Percentiles rank a stretch among this genome's conserved stretches.
These are phyloP conservation scores for Cyclotella distinguenda DNA, from an alignment of 108 stramenopile genomes.

Conservation along the genomic window DNA sequence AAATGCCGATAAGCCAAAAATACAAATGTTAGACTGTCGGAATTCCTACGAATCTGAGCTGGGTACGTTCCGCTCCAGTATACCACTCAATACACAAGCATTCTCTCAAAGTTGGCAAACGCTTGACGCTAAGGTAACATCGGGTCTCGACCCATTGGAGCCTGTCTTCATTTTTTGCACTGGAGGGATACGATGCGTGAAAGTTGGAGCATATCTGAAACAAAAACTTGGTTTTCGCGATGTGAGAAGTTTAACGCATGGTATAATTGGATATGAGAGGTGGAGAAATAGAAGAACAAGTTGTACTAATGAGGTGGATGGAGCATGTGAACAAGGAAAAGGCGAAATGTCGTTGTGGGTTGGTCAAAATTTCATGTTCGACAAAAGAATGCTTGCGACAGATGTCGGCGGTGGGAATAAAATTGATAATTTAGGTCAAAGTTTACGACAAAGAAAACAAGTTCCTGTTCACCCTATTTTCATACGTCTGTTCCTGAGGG, in stretches of 20 bases:
- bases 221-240: constrained; percentile 73
- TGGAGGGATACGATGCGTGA: constrained; percentile 88
- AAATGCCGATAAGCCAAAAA: neutral
- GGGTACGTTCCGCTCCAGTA: constrained; percentile 62
- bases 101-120: constrained; percentile 73
- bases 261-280: constrained; percentile 72
- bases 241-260: constrained; percentile 70
- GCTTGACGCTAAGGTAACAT: constrained; percentile 49
- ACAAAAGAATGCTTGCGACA: constrained; percentile 53
- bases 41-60: constrained; percentile 75
- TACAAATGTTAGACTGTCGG: constrained; percentile 60
- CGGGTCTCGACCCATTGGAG: constrained; percentile 44
- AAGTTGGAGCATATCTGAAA: constrained; percentile 74
- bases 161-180: constrained; percentile 84
- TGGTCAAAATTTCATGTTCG: constrained; percentile 66
- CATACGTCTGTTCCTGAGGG: constrained; percentile 31
- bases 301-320: neutral
- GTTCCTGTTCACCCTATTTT: constrained; percentile 16
- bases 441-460: too few species aligned
- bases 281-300: constrained; percentile 21
- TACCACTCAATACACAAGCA: constrained; percentile 62
- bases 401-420: neutral
- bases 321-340: neutral
- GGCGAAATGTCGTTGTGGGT: constrained; percentile 38
- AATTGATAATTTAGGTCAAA: too few species aligned